Evolutionary conservation across 257 asterid species (phyloP).

Genomic region (Solanum neorickii): DNA sequence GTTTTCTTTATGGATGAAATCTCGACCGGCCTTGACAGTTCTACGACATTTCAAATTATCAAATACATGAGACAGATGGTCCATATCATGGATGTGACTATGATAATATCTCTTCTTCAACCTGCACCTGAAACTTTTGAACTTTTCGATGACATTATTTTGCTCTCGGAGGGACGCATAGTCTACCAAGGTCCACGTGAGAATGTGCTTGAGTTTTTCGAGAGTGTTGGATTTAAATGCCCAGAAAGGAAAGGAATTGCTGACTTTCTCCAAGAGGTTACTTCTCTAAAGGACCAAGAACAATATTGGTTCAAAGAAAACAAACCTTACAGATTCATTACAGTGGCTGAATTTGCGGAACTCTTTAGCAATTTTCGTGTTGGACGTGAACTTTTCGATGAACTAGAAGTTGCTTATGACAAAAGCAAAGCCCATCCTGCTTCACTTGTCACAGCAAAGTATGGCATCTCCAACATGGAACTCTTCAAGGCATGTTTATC

Average conservation of each 20-base stretch:
- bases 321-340: constrained; percentile 46
- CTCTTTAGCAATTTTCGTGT: constrained; percentile 51
- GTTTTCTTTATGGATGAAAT: constrained; percentile 97
- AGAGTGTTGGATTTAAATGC: constrained; percentile 84
- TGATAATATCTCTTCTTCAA: constrained; percentile 91
- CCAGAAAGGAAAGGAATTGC: constrained; percentile 93
- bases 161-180: constrained; percentile 71
- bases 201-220: constrained; percentile 69
- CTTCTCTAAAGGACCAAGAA: constrained; percentile 78
- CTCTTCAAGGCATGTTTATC: constrained; percentile 70
- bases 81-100: constrained; percentile 83
- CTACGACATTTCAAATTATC: constrained; percentile 77
- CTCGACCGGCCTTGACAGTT: constrained; percentile 95
- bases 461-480: constrained; percentile 74
- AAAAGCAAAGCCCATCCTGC: constrained; percentile 71
- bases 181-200: constrained; percentile 90
- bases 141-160: constrained; percentile 76
- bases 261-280: constrained; percentile 91
- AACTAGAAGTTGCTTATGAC: constrained; percentile 64
- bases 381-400: constrained; percentile 55
- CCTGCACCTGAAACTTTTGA: constrained; percentile 92
- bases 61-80: constrained; percentile 95
- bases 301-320: constrained; percentile 75
- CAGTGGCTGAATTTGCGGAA: constrained; percentile 60
- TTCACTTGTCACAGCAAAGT: constrained; percentile 71